Evolutionary conservation across 352 stramenopile species (phyloP), one percentile per base, ranked within the genome.

Genomic region (Pythium plurisporium): DNA sequence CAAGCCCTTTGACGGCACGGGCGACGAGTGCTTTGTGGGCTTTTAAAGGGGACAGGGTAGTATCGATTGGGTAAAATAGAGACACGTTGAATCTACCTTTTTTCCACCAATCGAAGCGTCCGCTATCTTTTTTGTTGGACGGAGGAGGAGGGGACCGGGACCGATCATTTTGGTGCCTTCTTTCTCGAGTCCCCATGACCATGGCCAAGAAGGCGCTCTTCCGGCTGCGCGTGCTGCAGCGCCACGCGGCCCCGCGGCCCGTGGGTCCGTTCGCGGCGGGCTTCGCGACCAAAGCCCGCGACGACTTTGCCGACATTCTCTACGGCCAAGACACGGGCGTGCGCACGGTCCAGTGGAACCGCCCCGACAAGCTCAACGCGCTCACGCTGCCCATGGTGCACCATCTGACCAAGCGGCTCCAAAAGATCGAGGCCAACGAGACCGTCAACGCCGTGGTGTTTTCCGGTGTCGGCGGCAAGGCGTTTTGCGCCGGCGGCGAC

Each of bases 401-500:
- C 54, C 84, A 87, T 64, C 65, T 98, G 45, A 94, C 86, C 25
- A 81, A 95, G 60, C 86, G 86, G 10, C 72, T 98, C 30, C 74
- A 87, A 29, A 84, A 81, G 60, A 86, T 92, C 57, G 78, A 94
- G 49, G 62, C 57, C 29, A 94, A 95, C 67, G 62, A 75, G 27
- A 93, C 76, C 4, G 72, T 95, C 22, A 86, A 93, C 62, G 72
- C 81, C 29, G 74, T 95, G 59, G 68, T 94, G 36, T 94, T 97
- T 71, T 87, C 81, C 11, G 80, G 89, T 23, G 73, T 50, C 25
- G 88, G 89, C 19, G 79, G 73, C 30, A 90, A 90, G 60, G 84
- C 91, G 7, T 98, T 99, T 68, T 99, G 96, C 77, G 94, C 96
- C 9, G 96, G 96, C 43, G 96, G 96, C 30, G 95, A 99, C 74